Percentiles rank a stretch among this genome's conserved stretches.
Evolutionary conservation across 768 basidiomycete species (phyloP).

Genomic region (Suillus sp.): DNA sequence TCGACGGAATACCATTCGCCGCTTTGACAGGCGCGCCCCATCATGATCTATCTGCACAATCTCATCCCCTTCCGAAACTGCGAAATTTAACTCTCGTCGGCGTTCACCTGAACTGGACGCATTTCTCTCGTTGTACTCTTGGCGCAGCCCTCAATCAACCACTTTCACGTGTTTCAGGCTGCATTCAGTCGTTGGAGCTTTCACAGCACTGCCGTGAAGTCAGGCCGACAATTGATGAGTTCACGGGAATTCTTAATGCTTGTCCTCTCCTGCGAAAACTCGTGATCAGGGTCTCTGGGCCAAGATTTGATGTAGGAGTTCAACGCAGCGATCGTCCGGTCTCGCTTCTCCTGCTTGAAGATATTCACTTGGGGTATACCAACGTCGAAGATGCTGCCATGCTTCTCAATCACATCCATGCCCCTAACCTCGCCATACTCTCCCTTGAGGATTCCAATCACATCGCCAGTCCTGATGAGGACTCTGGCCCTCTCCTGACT

Average conservation of each 20-base stretch:
- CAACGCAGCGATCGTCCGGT: slow-evolving; percentile 31
- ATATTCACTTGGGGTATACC: slow-evolving; percentile 48
- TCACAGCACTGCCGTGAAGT: slow-evolving; percentile 55
- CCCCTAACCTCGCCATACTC: slow-evolving; percentile 41
- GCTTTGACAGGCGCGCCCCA: slow-evolving; percentile 18
- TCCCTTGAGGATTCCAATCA: slow-evolving; percentile 49
- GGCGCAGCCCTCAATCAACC: background rate
- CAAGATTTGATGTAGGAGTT: slow-evolving; percentile 23
- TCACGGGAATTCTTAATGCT: slow-evolving; percentile 44
- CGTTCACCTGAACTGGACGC: slow-evolving; percentile 57
- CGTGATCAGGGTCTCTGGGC: slow-evolving; percentile 51
- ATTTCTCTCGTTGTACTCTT: slow-evolving; percentile 36
- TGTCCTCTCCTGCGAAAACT: slow-evolving; percentile 46
- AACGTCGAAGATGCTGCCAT: slow-evolving; percentile 39
- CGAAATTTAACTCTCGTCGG: slow-evolving; percentile 54
- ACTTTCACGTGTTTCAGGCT: slow-evolving; percentile 19
- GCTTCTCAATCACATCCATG: slow-evolving; percentile 43
- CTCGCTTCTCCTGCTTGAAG: slow-evolving; percentile 39
- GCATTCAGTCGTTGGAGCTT: slow-evolving; percentile 46
- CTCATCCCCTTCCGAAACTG: slow-evolving; percentile 42
- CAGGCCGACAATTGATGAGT: slow-evolving; percentile 50
- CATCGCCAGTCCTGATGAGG: slow-evolving; percentile 42
- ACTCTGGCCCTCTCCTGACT: slow-evolving; percentile 40
- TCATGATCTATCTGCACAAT: slow-evolving; percentile 14
- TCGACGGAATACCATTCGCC: slow-evolving; percentile 35